A percentile compares a stretch with the other conserved stretches of the same genome.
These are phyloP conservation scores for Smittium culicis DNA, from an alignment of 371 early-diverging fungal genomes.

Conservation along the genomic window DNA sequence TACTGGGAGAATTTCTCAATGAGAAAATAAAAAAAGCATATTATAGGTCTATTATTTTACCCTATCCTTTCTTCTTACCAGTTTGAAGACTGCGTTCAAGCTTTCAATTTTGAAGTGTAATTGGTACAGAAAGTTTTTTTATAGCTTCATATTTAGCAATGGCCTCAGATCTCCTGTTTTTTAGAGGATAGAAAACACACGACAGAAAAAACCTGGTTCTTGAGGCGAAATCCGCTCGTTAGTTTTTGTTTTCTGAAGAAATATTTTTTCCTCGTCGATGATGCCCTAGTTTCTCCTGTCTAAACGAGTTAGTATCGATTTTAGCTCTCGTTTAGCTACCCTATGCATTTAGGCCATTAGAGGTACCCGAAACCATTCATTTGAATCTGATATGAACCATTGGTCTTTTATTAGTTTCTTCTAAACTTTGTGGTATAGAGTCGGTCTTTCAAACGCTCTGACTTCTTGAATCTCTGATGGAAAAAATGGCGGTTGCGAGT, in stretches of 20 bases:
- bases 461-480: neutral
- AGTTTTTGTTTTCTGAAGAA: neutral
- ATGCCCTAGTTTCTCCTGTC: neutral
- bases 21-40: neutral
- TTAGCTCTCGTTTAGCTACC: neutral
- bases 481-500: neutral
- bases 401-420: neutral
- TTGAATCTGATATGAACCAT: neutral
- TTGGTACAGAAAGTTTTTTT: neutral
- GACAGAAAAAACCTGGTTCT: neutral
- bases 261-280: neutral
- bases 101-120: constrained; percentile 1
- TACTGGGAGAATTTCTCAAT: neutral
- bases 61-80: constrained; percentile 2
- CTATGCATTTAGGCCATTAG: neutral
- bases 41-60: neutral
- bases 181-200: neutral
- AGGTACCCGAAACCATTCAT: neutral
- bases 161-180: constrained; percentile 5
- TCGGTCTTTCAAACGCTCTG: neutral
- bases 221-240: neutral
- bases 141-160: constrained; percentile 1
- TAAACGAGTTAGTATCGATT: neutral
- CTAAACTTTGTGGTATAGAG: neutral
- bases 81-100: neutral